Evolutionary conservation across 1,284 basidiomycete genomes (phyloP).

Genomic region (Sanghuangporus baumii): DNA sequence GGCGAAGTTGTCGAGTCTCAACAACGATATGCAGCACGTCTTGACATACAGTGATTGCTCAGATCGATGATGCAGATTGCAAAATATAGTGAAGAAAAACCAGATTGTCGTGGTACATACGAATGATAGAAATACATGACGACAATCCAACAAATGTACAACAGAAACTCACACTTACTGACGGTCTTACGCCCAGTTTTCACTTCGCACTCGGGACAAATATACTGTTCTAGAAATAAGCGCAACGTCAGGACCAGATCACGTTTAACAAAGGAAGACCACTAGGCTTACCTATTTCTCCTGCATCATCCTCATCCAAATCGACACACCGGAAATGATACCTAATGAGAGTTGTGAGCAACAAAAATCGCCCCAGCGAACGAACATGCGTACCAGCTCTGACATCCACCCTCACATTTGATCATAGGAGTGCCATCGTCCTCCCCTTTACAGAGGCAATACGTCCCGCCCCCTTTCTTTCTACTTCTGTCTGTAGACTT

Average conservation of each 20-base stretch:
- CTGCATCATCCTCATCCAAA: constrained; percentile 54
- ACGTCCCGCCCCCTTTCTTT: constrained; percentile 25
- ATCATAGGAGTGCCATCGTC: constrained; percentile 84
- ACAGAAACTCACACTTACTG: constrained; percentile 61
- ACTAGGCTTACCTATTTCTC: constrained; percentile 63
- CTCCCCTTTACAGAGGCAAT: constrained; percentile 55
- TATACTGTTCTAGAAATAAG: constrained; percentile 49
- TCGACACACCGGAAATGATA: constrained; percentile 70
- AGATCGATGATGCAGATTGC: constrained; percentile 5
- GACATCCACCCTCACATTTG: constrained; percentile 56
- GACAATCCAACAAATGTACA: constrained; percentile 20
- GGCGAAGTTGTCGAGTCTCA: background rate
- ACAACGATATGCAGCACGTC: constrained; percentile 7
- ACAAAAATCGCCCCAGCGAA: background rate
- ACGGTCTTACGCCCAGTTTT: constrained; percentile 61
- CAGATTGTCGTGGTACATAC: constrained; percentile 14
- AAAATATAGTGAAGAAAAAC: constrained; percentile 4
- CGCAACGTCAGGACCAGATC: constrained; percentile 12
- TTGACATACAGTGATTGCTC: constrained; percentile 7
- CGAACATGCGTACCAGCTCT: constrained; percentile 57
- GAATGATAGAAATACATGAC: constrained; percentile 15
- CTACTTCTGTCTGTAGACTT: background rate
- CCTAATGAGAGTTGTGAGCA: constrained; percentile 36
- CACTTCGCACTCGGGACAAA: constrained; percentile 62
- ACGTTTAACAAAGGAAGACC: background rate